Percentiles rank a stretch among this genome's conserved stretches.
Conservation (phyloP, 371 early-diverging fungal species). For the Thermomucor indicae-seudaticae region DNA sequence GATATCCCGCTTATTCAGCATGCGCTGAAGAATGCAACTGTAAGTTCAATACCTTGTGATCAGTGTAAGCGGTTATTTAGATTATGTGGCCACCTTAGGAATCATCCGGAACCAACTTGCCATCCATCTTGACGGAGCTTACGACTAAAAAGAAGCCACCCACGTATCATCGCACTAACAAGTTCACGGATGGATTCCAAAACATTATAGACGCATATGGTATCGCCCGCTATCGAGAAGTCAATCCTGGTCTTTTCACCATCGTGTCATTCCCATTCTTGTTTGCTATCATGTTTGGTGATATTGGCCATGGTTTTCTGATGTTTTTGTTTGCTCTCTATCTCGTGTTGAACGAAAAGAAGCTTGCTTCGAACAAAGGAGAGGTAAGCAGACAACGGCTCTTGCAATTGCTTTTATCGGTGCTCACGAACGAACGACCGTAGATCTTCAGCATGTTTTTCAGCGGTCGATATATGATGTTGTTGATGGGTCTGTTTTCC, state of each 20-base stretch:
- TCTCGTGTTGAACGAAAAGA: constrained; percentile 81
- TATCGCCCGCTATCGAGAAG: constrained; percentile 98
- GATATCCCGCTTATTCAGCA: constrained; percentile 76
- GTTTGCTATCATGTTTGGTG: constrained; percentile 99
- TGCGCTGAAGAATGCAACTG: constrained; percentile 80
- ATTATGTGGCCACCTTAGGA: constrained; percentile 40
- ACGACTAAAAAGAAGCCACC: constrained; percentile 88
- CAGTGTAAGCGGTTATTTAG: neutral
- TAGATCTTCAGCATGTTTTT: constrained; percentile 89
- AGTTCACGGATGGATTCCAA: constrained; percentile 97
- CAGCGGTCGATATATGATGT: constrained; percentile 95
- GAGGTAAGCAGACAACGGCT: constrained; percentile 47
- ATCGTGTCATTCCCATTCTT: constrained; percentile 98
- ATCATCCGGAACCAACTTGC: constrained; percentile 79
- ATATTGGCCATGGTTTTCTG: constrained; percentile 97
- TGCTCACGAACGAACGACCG: neutral
- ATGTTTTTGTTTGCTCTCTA: constrained; percentile 77
- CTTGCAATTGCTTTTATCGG: neutral
- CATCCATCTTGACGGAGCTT: constrained; percentile 83
- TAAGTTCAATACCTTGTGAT: constrained; percentile 24
- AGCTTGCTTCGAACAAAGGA: constrained; percentile 65
- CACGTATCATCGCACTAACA: constrained; percentile 94
- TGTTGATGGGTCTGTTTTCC: constrained; percentile 96
- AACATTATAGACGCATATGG: constrained; percentile 98
- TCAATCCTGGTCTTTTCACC: constrained; percentile 99